Percentiles rank a stretch among this genome's conserved stretches.
These are phyloP conservation scores for Trypanosoma scelopori DNA, from an alignment of 208 protist species.

Conservation along the genomic window DNA sequence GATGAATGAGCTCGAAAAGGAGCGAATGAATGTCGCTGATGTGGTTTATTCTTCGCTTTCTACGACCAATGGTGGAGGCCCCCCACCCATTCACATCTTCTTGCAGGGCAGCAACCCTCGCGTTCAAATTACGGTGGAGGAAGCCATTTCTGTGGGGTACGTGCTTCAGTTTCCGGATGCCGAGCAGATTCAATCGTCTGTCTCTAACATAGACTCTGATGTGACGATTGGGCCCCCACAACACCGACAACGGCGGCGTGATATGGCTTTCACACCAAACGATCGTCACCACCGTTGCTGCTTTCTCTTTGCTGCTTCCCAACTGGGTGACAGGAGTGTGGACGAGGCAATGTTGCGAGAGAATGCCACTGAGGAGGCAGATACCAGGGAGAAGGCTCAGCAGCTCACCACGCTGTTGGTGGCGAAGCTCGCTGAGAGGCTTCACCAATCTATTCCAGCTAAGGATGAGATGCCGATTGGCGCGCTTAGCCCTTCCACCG, in stretches of 20 bases:
- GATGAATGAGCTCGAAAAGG: conserved; percentile 18
- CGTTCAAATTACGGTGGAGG: conserved; percentile 61
- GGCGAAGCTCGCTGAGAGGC: conserved; percentile 26
- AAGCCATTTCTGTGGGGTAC: conserved; percentile 74
- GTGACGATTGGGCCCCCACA: conserved; percentile 68
- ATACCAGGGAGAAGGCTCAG: conserved; percentile 43
- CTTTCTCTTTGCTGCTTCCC: conserved; percentile 77
- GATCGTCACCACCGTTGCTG: conserved; percentile 71
- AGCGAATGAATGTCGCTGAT: conserved; percentile 16
- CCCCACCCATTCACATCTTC: conserved; percentile 76
- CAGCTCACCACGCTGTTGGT: conserved; percentile 64
- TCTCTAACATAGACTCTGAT: conserved; percentile 80
- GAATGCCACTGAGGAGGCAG: conserved; percentile 34
- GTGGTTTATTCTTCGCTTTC: neutral
- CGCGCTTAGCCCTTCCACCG: neutral
- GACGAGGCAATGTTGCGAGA: conserved; percentile 25
- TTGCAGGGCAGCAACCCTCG: conserved; percentile 53
- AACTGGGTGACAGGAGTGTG: conserved; percentile 40
- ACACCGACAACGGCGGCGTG: conserved; percentile 58
- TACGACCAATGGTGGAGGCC: neutral
- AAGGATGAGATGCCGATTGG: neutral
- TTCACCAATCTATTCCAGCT: neutral
- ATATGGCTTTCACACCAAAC: conserved; percentile 77
- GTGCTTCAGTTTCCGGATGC: conserved; percentile 78
- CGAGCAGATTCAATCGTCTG: conserved; percentile 68